These are phyloP conservation scores for Penicillium concentricum DNA, from an alignment of 2,329 filamentous ascomycete genomes.

Conservation along the genomic window DNA sequence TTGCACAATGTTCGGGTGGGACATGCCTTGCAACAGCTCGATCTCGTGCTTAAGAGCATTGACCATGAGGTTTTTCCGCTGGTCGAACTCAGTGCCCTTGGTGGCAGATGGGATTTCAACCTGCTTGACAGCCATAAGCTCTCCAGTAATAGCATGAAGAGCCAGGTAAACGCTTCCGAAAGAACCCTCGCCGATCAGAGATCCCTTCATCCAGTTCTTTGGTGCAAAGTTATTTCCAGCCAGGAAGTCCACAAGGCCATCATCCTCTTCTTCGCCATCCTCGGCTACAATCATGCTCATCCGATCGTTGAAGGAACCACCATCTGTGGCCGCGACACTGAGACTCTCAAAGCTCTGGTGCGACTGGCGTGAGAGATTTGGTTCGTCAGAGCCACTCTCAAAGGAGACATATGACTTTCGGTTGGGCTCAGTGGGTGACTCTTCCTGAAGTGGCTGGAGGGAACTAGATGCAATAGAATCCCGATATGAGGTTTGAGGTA, in stretches of 20 bases:
- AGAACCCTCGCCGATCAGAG: slow-evolving; percentile 92
- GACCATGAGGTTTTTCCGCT: slow-evolving; percentile 96
- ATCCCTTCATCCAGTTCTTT: slow-evolving; percentile 99
- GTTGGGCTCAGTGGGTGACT: slow-evolving; percentile 81
- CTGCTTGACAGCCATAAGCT: slow-evolving; percentile 97
- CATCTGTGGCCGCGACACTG: slow-evolving; percentile 62
- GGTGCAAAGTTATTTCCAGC: slow-evolving; percentile 93
- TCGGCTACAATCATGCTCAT: slow-evolving; percentile 81
- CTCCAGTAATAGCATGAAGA: slow-evolving; percentile 90
- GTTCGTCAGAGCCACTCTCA: slow-evolving; percentile 65
- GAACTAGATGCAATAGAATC: slow-evolving; percentile 88
- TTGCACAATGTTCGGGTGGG: slow-evolving; percentile 96
- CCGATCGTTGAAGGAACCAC: slow-evolving; percentile 75
- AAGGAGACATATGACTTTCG: slow-evolving; percentile 92
- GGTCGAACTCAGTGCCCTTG: slow-evolving; percentile 74
- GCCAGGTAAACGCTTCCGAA: slow-evolving; percentile 96
- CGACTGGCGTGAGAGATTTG: slow-evolving; percentile 69
- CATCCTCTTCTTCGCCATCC: slow-evolving; percentile 84
- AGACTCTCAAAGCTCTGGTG: slow-evolving; percentile 79
- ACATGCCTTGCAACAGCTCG: slow-evolving; percentile 84
- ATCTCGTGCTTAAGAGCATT: slow-evolving; percentile 97
- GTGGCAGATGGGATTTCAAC: slow-evolving; percentile 84
- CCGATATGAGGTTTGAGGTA: slow-evolving; percentile 66
- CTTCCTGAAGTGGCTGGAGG: slow-evolving; percentile 86
- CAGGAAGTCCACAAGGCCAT: slow-evolving; percentile 64